Evolutionary conservation across 2,329 filamentous ascomycete species (phyloP), one percentile per base, ranked within the genome.

Genomic region (Trichoderma cornu-damae): DNA sequence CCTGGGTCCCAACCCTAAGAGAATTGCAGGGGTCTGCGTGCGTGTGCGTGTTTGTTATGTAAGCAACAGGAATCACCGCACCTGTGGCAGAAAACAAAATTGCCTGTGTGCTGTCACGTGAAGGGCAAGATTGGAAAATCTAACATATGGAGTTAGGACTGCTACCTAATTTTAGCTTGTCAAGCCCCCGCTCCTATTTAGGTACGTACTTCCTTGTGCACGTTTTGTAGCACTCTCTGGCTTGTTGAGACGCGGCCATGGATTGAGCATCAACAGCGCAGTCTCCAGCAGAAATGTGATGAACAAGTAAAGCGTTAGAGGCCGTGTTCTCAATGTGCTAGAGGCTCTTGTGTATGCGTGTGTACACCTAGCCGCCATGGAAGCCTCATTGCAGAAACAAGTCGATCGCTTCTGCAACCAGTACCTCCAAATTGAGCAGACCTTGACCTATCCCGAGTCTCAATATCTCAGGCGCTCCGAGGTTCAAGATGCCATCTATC

Each of bases 351-450:
- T 12, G 2, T 3, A 26, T 18, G 7, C 3, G 16, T 8, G 1
- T 9, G 6, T 9, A 24, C n/a, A n/a, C n/a, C n/a, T n/a, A n/a
- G n/a, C n/a, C n/a, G 24, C 3, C 57, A 59, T 61, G 59, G 56
- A 50, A 8, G 32, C 28, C 46, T 49, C 61, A 8, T 62, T 55
- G 53, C 52, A 47, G 47, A 59, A 50, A 26, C 61, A 68, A 18
- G 68, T 77, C 46, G 65, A 71, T 59, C 79, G 82, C 16, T 84
- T 91, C 68, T 85, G 83, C 63, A 80, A 81, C 60, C 91, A 96
- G 68, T 95, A 90, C 67, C 79, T 93, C 32, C 91, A 96, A 69
- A 76, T 92, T 2, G 84, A 92, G 46, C 74, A 77, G 0, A 69
- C 77, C 6, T 75, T 93, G 34, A 78, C 81, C 47, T 88, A 86